Evolutionary conservation across 2,329 filamentous ascomycete species (phyloP).

Genomic region (Trichoderma lentiforme): DNA sequence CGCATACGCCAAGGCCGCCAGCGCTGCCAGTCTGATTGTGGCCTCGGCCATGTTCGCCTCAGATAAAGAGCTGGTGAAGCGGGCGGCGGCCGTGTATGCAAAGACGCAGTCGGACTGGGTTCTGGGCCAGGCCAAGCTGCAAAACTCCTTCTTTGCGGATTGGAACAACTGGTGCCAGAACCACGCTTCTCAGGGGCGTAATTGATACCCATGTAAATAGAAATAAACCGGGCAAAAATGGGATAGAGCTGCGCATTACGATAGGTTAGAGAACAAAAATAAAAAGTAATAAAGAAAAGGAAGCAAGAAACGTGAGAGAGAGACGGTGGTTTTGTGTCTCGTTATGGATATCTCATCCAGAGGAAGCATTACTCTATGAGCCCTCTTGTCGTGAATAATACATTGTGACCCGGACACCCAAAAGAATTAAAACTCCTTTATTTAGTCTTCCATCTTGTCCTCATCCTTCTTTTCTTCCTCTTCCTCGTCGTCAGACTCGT

Average conservation of each 20-base stretch:
- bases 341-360: constrained; percentile 19
- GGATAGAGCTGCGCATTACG: not conserved
- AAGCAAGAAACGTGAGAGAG: not conserved
- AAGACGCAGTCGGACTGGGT: constrained; percentile 58
- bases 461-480: constrained; percentile 61
- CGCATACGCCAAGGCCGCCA: constrained; percentile 70
- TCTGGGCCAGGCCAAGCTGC: constrained; percentile 56
- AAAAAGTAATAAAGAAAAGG: not conserved
- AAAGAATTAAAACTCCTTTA: constrained; percentile 17
- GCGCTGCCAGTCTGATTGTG: constrained; percentile 66
- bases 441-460: constrained; percentile 88
- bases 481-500: constrained; percentile 85
- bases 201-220: constrained; percentile 25
- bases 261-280: not conserved
- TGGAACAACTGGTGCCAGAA: constrained; percentile 72
- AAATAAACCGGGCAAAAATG: not conserved
- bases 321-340: not conserved
- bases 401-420: constrained; percentile 26
- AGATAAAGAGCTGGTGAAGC: constrained; percentile 50
- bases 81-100: constrained; percentile 62
- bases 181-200: constrained; percentile 36
- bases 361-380: constrained; percentile 36
- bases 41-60: constrained; percentile 58
- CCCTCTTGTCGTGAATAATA: constrained; percentile 35
- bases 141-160: constrained; percentile 64